phyloP scores from a whole-genome alignment of 306 rosid species.

The Mucuna pruriens region DNA sequence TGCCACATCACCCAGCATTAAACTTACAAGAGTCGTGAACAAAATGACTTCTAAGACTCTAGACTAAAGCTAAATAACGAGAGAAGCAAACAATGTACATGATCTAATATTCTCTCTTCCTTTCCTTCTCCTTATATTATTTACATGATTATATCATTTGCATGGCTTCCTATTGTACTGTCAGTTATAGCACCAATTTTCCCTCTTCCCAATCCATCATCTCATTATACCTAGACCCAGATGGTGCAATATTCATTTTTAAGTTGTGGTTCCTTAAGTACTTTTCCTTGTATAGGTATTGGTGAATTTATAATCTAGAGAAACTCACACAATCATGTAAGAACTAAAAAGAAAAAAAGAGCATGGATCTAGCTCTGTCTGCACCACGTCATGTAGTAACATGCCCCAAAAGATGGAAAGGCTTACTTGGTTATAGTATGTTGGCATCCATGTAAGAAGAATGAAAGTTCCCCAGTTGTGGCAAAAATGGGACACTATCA shows the following conservation, averaged over 20 bases:
- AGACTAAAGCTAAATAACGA: not conserved
- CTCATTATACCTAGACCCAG: not conserved
- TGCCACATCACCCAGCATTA: not conserved
- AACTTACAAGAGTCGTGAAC: not conserved
- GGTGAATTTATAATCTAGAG: not conserved
- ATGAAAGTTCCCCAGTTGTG: conserved; percentile 99
- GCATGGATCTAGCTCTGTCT: conserved; percentile 1
- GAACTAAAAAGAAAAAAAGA: not conserved
- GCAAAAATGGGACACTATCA: conserved; percentile 92
- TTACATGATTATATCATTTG: not conserved
- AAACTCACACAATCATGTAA: not conserved
- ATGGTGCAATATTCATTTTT: not conserved
- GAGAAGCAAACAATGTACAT: not conserved
- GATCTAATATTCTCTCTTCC: not conserved
- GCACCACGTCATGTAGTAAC: not conserved
- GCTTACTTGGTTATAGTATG: conserved; percentile 95
- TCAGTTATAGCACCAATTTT: not conserved
- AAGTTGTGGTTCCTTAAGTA: not conserved
- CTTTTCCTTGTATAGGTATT: not conserved
- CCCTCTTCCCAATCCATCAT: not conserved
- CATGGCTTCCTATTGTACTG: not conserved
- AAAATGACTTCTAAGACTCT: not conserved
- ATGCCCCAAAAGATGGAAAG: not conserved
- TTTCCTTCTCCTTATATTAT: not conserved
- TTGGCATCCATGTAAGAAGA: conserved; percentile 99